Evolutionary conservation across 192 early-diverging fungal genomes (phyloP), one percentile per base, ranked within the genome.

Genomic region (Linnemannia hyalina): DNA sequence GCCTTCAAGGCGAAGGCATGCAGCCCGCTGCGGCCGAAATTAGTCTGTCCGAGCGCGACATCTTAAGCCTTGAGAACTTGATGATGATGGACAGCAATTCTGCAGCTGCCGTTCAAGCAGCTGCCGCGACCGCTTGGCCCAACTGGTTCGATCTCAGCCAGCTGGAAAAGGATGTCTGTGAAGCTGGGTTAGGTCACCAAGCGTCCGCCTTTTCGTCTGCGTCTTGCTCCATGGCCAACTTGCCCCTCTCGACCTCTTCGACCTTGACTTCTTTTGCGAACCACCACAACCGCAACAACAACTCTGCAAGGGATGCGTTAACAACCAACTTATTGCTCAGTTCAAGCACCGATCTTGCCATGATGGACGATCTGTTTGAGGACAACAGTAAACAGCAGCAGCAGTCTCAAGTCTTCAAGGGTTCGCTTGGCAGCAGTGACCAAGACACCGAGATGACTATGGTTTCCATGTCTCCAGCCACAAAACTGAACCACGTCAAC

Each of bases 61-160:
- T 86, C n/a, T 16, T 74, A 6, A 78, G 75, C 6, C 79, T 86
- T 1, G 84, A 86, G 41, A 86, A 78, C 41, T 44, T 86, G 52
- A 86, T 86, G 79, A 70, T 80, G 75, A 77, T 86, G 79, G 80
- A 86, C 38, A 76, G 75, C 26, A 54, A 60, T 36, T 44, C 78
- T 13, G 75, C 75, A 0, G 83, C 83, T 11, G 78, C 83, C 6
- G 73, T 85, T 22, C 83, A 86, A 29, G 79, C 84, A 2, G 80
- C 84, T 8, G 84, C 84, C 3, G 46, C 78, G 4, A 60, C 71
- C 8, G 72, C 79, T 3, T 86, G 84, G 84, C 84, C 84, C n/a
- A 75, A 80, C 75, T 86, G 84, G 84, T 86, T 86, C 38, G 84
- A 86, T 70, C 63, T 86, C 8, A 47, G 49, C 41, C 84, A 86